Conservation (phyloP, 768 basidiomycete species). For the Amyloporia xantha region DNA sequence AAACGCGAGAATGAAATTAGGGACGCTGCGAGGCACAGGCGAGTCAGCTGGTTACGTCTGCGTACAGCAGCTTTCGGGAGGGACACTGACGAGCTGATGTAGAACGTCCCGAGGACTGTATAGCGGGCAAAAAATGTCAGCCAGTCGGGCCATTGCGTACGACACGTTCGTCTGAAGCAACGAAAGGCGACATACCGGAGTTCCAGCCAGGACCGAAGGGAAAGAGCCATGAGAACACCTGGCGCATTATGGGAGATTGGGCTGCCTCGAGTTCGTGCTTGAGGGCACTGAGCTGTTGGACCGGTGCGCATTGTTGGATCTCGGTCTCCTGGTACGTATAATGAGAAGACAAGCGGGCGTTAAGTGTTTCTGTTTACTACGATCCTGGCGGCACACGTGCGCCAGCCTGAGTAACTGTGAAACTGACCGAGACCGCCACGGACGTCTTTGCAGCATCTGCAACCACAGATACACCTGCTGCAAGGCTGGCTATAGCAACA, state of each 20-base stretch:
- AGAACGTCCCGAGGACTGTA: slow-evolving; percentile 82
- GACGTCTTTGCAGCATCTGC: slow-evolving; percentile 12
- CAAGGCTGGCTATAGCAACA: slow-evolving; percentile 13
- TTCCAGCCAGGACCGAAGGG: slow-evolving; percentile 91
- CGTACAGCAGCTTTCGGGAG: no score
- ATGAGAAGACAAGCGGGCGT: not conserved
- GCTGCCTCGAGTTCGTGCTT: slow-evolving; percentile 55
- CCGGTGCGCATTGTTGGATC: slow-evolving; percentile 33
- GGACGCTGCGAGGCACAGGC: slow-evolving; percentile 47
- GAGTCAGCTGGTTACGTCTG: slow-evolving; percentile 3
- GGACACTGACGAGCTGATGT: slow-evolving; percentile 84
- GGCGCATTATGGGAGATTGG: slow-evolving; percentile 71
- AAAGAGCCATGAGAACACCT: slow-evolving; percentile 75
- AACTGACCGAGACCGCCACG: slow-evolving; percentile 18
- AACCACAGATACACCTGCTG: slow-evolving; percentile 10
- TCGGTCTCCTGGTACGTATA: slow-evolving; percentile 34
- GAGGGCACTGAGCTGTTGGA: slow-evolving; percentile 46
- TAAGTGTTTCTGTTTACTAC: not conserved
- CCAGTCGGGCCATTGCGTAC: slow-evolving; percentile 3
- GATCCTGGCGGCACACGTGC: not conserved
- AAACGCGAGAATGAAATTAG: slow-evolving; percentile 92
- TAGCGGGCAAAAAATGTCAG: not conserved
- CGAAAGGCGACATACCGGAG: slow-evolving; percentile 38
- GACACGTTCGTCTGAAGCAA: slow-evolving; percentile 4
- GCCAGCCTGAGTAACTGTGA: not conserved